Percentiles rank a stretch among this genome's conserved stretches.
These are phyloP conservation scores for Diaporthe sp. DNA, from an alignment of 2,329 filamentous ascomycete genomes.

Conservation along the genomic window DNA sequence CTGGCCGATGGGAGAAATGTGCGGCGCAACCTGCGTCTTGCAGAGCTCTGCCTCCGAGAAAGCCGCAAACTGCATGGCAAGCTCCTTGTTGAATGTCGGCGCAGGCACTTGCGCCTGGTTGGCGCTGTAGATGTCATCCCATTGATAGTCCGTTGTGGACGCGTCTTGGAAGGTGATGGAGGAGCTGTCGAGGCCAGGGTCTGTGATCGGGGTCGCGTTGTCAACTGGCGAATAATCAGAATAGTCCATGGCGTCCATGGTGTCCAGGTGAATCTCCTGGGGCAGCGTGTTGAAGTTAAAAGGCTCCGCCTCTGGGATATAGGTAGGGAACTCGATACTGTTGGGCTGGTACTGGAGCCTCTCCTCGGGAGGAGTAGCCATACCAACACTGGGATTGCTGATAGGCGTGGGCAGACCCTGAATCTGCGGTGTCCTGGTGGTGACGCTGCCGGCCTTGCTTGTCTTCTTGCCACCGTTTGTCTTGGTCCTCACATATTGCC, in stretches of 20 bases:
- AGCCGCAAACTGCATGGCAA: conserved; percentile 57
- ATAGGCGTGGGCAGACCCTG: conserved; percentile 74
- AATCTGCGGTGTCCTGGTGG: conserved; percentile 69
- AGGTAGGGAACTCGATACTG: conserved; percentile 62
- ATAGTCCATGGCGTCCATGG: conserved; percentile 30
- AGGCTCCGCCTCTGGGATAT: conserved; percentile 58
- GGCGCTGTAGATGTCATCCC: conserved; percentile 73
- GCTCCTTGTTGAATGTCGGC: conserved; percentile 65
- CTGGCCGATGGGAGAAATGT: conserved; percentile 78
- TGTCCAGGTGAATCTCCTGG: conserved; percentile 56
- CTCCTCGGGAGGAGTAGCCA: conserved; percentile 71
- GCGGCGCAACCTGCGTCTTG: conserved; percentile 57
- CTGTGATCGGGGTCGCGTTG: conserved; percentile 60
- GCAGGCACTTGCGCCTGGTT: conserved; percentile 44
- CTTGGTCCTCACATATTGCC: conserved; percentile 92
- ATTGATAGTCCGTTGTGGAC: conserved; percentile 66
- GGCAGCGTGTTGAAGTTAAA: conserved; percentile 58
- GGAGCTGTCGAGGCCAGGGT: conserved; percentile 54
- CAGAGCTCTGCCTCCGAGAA: conserved; percentile 54
- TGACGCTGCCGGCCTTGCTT: conserved; percentile 59
- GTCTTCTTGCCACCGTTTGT: conserved; percentile 76
- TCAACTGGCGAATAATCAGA: conserved; percentile 58
- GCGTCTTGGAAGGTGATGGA: conserved; percentile 72
- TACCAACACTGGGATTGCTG: conserved; percentile 65
- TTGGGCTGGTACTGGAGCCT: conserved; percentile 50